phyloP scores from a whole-genome alignment of 2,329 filamentous ascomycete species.

The Alternaria alternata region DNA sequence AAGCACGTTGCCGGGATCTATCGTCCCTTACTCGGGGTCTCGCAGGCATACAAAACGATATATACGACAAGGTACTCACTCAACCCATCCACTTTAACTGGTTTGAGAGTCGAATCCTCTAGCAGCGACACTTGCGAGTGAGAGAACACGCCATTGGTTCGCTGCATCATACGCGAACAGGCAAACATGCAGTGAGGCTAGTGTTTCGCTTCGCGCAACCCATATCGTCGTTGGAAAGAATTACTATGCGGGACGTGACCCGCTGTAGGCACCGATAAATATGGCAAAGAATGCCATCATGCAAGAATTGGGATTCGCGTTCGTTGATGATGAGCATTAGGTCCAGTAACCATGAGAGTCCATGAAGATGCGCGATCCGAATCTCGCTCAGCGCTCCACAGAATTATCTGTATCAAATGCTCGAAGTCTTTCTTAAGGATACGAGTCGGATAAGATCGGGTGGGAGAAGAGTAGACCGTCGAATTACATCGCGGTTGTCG shows the following conservation, averaged over 20 bases:
- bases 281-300: not conserved
- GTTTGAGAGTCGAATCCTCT: not conserved
- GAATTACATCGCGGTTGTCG: too few species aligned
- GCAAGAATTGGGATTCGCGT: not conserved
- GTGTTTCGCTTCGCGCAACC: conserved; percentile 14
- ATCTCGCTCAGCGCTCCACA: too few species aligned
- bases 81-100: not conserved
- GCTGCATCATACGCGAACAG: conserved; percentile 13
- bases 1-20: too few species aligned
- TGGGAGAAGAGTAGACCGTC: too few species aligned
- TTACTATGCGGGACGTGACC: conserved; percentile 13
- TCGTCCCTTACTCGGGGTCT: too few species aligned
- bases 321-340: not conserved
- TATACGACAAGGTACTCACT: not conserved
- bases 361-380: not conserved
- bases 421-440: too few species aligned
- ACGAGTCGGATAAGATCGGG: too few species aligned
- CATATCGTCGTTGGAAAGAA: conserved; percentile 13
- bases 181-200: conserved; percentile 17
- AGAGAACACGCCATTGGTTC: conserved; percentile 6
- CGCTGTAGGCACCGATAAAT: conserved; percentile 6
- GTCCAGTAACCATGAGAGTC: not conserved
- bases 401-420: too few species aligned
- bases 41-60: not conserved
- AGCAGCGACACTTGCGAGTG: not conserved